Evolutionary conservation across 2,329 filamentous ascomycete species (phyloP), one percentile per base, ranked within the genome.

Genomic region (Parascedosporium putredinis): DNA sequence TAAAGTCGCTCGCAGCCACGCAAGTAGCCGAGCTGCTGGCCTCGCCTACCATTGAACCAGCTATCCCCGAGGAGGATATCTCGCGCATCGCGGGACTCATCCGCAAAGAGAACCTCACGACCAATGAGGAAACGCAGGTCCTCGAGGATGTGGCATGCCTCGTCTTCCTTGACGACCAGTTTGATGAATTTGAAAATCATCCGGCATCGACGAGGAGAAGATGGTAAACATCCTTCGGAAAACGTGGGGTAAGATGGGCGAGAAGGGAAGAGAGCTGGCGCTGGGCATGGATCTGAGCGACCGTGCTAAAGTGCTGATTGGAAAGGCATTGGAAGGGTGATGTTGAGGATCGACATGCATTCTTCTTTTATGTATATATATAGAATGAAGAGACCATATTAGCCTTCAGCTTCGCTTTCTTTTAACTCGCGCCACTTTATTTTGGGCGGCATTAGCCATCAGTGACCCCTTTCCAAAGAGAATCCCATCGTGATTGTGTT

Each of bases 81-180:
- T 72, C 72, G 50, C 71, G 81, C 29, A 78, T 91, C 1, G 84
- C 76, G 2, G 73, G 75, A n/a, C 67, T 93, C 64, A 83, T 95
- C 49, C 74, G 85, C 53, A 94, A 95, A 67, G 86, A 93, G 62
- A 80, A 81, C 50, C 67, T 94, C 56, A 67, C 69, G 49, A 62
- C 60, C 3, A 67, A 73, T 54, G 59, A 63, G 14, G 84, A 88
- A 63, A 81, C 83, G 50, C 85, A 91, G 70, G 74, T 79, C 5
- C 71, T 95, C 54, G 88, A 94, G 69, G 88, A 94, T 67, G 85
- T 88, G 43, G 88, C 88, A 3, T 94, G 88, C 61, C 67, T 95
- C 50, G 88, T 94, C 24, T 95, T 95, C 62, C 67, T 95, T 55
- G 88, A 93, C 62, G 87, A 91, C 62, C 86, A 93, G 61, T 85